Conservation (phyloP, 208 protist species). For the Acanthamoeba royreba region DNA sequence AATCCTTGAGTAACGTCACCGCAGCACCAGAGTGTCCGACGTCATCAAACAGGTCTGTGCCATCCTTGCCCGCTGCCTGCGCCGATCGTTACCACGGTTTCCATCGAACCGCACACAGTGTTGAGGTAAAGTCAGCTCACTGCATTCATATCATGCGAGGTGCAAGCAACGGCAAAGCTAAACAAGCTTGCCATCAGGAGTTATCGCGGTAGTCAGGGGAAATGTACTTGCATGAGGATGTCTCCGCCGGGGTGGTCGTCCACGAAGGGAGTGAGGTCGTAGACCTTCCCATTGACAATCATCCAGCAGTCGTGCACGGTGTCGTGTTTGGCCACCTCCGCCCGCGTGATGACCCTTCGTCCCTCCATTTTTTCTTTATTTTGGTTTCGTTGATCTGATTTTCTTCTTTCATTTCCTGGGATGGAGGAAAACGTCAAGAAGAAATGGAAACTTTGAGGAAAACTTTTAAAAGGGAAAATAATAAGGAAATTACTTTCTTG, state of each 20-base stretch:
- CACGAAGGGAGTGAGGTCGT: slow-evolving; percentile 2
- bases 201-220: not conserved
- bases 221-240: slow-evolving; percentile 15
- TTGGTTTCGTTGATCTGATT: not conserved
- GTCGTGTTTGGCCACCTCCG: slow-evolving; percentile 21
- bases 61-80: not conserved
- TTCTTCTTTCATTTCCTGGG: no score
- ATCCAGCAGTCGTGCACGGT: slow-evolving; percentile 32
- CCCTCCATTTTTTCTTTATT: not conserved
- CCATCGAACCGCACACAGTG: no score
- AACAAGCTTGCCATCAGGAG: no score
- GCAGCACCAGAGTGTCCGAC: slow-evolving; percentile 6
- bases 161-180: no score
- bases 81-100: no score
- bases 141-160: no score
- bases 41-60: not conserved
- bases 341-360: not conserved
- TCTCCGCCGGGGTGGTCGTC: slow-evolving; percentile 38
- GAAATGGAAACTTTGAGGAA: no score
- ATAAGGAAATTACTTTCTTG: no score
- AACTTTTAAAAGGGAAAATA: no score
- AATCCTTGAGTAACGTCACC: not conserved
- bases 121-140: no score
- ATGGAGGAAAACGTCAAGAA: no score
- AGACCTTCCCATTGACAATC: slow-evolving; percentile 18